phyloP scores from a whole-genome alignment of 371 early-diverging fungal species.

The Apophysomyces elegans region DNA sequence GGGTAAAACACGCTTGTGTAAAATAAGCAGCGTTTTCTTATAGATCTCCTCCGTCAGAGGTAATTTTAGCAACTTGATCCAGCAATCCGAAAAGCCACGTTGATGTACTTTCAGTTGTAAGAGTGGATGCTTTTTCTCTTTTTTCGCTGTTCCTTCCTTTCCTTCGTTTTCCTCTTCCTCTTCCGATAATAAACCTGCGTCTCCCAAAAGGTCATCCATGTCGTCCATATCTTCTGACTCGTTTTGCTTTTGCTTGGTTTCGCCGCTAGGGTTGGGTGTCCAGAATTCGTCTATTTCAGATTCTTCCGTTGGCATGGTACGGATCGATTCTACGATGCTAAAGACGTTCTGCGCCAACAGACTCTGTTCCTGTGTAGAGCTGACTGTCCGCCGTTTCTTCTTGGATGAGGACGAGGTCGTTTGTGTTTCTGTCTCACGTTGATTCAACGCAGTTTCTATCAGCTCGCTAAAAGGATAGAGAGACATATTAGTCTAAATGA shows the following conservation, averaged over 20 bases:
- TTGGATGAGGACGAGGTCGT: constrained; percentile 3
- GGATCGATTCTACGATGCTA: constrained; percentile 56
- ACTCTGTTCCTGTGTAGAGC: constrained; percentile 21
- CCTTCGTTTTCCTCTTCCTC: constrained; percentile 47
- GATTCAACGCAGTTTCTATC: constrained; percentile 29
- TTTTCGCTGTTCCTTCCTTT: constrained; percentile 26
- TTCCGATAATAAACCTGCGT: constrained; percentile 36
- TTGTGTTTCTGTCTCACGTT: constrained; percentile 13
- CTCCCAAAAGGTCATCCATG: constrained; percentile 28
- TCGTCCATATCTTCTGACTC: constrained; percentile 22
- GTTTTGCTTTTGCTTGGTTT: constrained; percentile 20
- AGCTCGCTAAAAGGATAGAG: constrained; percentile 25
- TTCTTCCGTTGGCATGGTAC: constrained; percentile 63
- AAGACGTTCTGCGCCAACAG: constrained; percentile 56
- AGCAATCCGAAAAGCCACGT: constrained; percentile 74
- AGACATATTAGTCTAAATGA: too few relatives aligned
- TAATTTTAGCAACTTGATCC: constrained; percentile 79
- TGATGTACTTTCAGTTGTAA: constrained; percentile 50
- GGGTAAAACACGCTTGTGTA: constrained; percentile 88
- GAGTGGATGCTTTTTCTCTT: constrained; percentile 38
- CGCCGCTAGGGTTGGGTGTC: constrained; percentile 54
- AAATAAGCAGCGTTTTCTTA: constrained; percentile 77
- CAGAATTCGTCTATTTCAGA: constrained; percentile 68
- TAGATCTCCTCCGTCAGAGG: constrained; percentile 75
- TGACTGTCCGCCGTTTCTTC: constrained; percentile 11